Evolutionary conservation across 2,329 filamentous ascomycete species (phyloP).

Genomic region (Aspergillus ustus): DNA sequence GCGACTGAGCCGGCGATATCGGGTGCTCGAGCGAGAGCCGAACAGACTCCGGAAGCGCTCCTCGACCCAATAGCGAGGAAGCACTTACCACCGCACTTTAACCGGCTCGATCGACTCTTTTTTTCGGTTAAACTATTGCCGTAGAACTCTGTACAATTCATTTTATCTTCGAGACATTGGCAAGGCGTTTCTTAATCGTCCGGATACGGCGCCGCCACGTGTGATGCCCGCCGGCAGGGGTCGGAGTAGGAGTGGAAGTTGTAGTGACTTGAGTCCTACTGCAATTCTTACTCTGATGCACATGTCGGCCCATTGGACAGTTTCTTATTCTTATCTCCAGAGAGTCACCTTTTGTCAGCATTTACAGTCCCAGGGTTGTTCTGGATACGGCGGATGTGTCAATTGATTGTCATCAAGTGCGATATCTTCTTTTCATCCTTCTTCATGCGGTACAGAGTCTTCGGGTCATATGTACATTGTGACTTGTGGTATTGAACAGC

Average conservation of each 20-base stretch:
- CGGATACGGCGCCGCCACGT: slow-evolving; percentile 15
- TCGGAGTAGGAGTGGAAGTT: background rate
- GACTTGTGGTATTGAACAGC: slow-evolving; percentile 1
- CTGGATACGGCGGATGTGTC: background rate
- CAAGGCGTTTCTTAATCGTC: slow-evolving; percentile 1
- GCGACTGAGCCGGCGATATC: slow-evolving; percentile 34
- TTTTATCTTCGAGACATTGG: background rate
- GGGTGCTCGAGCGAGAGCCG: slow-evolving; percentile 36
- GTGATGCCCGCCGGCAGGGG: slow-evolving; percentile 4
- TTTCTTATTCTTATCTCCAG: slow-evolving; percentile 12
- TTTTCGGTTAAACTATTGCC: background rate
- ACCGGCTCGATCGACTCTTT: background rate
- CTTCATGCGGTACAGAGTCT: background rate
- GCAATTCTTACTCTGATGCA: background rate
- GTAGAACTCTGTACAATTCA: background rate
- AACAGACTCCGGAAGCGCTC: slow-evolving; percentile 36
- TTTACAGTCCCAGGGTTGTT: background rate
- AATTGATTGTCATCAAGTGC: background rate
- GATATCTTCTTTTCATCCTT: background rate
- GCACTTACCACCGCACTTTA: background rate
- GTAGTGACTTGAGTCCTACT: background rate
- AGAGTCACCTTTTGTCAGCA: slow-evolving; percentile 10
- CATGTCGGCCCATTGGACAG: slow-evolving; percentile 7
- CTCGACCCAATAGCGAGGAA: background rate
- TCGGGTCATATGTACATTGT: background rate